These are phyloP conservation scores for Fagus crenata DNA, from an alignment of 306 rosid genomes.

Conservation along the genomic window DNA sequence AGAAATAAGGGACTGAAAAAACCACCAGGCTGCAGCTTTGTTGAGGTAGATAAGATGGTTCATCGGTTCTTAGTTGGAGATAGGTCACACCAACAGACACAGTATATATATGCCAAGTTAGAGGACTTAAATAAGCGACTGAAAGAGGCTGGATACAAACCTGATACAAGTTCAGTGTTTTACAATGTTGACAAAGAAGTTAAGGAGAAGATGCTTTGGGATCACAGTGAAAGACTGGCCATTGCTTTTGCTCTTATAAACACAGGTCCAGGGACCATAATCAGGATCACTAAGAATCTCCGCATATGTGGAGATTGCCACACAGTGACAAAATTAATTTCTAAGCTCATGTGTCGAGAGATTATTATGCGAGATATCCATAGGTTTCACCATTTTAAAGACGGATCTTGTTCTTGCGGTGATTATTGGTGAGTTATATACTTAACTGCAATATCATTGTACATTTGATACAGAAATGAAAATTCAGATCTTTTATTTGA, in stretches of 20 bases:
- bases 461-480: slow-evolving; percentile 3
- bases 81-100: slow-evolving; percentile 48
- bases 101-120: slow-evolving; percentile 45
- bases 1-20: slow-evolving; percentile 44
- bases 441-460: slow-evolving; percentile 14
- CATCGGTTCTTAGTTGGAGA: slow-evolving; percentile 60
- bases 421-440: slow-evolving; percentile 57
- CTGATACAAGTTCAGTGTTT: slow-evolving; percentile 60
- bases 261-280: slow-evolving; percentile 44
- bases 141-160: slow-evolving; percentile 55
- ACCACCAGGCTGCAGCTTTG: slow-evolving; percentile 55
- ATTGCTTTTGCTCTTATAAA: slow-evolving; percentile 57
- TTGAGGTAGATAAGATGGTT: slow-evolving; percentile 55
- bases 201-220: slow-evolving; percentile 68
- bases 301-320: slow-evolving; percentile 62
- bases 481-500: slow-evolving; percentile 22
- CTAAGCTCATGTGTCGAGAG: slow-evolving; percentile 42
- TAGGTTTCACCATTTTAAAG: slow-evolving; percentile 59
- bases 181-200: slow-evolving; percentile 55
- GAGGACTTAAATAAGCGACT: slow-evolving; percentile 47
- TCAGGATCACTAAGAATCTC: slow-evolving; percentile 65
- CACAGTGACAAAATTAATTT: slow-evolving; percentile 49
- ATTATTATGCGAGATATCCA: slow-evolving; percentile 59
- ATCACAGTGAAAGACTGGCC: slow-evolving; percentile 59
- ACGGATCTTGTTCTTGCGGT: slow-evolving; percentile 53